Conservation (phyloP, 1,284 basidiomycete genomes). For the Porodaedalea pini region DNA sequence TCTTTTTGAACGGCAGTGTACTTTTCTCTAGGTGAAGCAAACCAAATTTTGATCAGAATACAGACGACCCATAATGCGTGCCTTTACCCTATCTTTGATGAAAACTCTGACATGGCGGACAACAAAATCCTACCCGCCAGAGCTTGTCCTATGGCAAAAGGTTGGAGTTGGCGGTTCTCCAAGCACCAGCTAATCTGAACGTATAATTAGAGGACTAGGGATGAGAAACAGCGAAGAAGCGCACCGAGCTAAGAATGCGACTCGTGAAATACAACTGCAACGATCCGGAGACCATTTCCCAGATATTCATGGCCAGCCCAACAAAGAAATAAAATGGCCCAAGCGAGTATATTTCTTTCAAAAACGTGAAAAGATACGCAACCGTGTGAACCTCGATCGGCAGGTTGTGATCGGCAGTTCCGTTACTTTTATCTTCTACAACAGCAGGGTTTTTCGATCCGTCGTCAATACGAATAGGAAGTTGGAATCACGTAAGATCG, state of each 20-base stretch:
- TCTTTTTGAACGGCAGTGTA: background rate
- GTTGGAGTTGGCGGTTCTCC: background rate
- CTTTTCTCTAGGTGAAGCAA: background rate
- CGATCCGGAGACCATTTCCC: background rate
- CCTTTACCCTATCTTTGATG: background rate
- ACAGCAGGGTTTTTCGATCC: background rate
- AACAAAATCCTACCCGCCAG: background rate
- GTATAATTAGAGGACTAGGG: background rate
- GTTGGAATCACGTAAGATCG: too few species aligned
- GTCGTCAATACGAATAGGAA: background rate
- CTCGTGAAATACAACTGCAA: constrained; percentile 2
- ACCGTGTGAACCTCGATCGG: background rate
- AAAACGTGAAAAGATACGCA: background rate
- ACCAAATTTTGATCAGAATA: background rate
- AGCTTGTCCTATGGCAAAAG: background rate
- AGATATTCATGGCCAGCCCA: background rate
- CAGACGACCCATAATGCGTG: background rate
- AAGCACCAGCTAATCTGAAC: background rate
- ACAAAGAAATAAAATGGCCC: background rate
- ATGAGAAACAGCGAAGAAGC: background rate
- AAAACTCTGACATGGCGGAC: background rate
- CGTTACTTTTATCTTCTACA: background rate
- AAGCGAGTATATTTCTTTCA: constrained; percentile 2
- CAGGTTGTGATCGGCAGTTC: background rate
- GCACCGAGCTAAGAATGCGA: background rate